Percentiles rank a stretch among this genome's conserved stretches.
phyloP scores from a whole-genome alignment of 106 monocot genomes.

The Cymbidium sinense region DNA sequence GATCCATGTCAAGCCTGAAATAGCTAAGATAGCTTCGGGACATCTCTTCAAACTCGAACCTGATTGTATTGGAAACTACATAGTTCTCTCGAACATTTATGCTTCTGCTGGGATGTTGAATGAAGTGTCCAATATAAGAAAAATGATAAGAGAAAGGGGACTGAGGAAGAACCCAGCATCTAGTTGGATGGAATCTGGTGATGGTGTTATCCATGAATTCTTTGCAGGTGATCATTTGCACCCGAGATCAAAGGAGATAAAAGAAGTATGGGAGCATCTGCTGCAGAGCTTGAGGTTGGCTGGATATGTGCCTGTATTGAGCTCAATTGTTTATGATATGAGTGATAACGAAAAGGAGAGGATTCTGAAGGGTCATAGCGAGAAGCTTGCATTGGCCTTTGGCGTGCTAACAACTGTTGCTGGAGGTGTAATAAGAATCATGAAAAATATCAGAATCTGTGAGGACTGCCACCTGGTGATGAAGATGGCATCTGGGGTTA shows the following conservation, averaged over 20 bases:
- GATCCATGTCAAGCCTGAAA: slow-evolving; percentile 38
- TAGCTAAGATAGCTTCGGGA: slow-evolving; percentile 46
- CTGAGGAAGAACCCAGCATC: slow-evolving; percentile 52
- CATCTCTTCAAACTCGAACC: slow-evolving; percentile 58
- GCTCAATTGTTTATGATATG: slow-evolving; percentile 33
- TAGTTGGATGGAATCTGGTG: slow-evolving; percentile 46
- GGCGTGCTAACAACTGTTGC: slow-evolving; percentile 33
- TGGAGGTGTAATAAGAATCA: slow-evolving; percentile 35
- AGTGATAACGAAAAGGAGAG: slow-evolving; percentile 46
- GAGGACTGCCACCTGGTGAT: slow-evolving; percentile 67
- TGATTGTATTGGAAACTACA: slow-evolving; percentile 45
- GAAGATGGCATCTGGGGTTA: slow-evolving; percentile 36
- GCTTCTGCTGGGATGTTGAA: slow-evolving; percentile 66
- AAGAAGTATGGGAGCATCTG: slow-evolving; percentile 38
- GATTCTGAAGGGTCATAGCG: slow-evolving; percentile 60
- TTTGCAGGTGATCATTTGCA: slow-evolving; percentile 53
- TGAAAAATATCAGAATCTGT: slow-evolving; percentile 64
- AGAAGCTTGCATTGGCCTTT: slow-evolving; percentile 71
- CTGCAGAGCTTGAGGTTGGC: slow-evolving; percentile 30
- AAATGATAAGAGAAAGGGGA: slow-evolving; percentile 41
- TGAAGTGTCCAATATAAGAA: slow-evolving; percentile 54
- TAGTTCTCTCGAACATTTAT: slow-evolving; percentile 50
- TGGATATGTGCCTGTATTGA: slow-evolving; percentile 32
- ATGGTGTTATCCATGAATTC: slow-evolving; percentile 64
- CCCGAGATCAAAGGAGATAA: slow-evolving; percentile 50